A percentile compares a stretch with the other conserved stretches of the same genome.
These are phyloP conservation scores for Luffa acutangula DNA, from an alignment of 306 rosid genomes.

Conservation along the genomic window DNA sequence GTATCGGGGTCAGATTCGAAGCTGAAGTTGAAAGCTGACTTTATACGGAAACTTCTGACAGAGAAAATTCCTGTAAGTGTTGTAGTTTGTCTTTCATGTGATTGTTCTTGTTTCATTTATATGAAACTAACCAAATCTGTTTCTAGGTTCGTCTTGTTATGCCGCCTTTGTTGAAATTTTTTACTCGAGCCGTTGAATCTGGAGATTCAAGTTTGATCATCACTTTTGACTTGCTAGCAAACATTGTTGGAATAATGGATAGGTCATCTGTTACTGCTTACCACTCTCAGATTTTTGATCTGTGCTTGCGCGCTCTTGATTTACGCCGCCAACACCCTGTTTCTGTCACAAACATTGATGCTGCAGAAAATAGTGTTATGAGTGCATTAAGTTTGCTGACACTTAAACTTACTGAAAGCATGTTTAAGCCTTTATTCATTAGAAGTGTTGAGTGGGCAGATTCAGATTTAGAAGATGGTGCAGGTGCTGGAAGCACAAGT, in stretches of 20 bases:
- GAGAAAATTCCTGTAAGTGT: constrained; percentile 76
- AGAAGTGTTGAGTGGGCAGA: constrained; percentile 91
- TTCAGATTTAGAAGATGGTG: constrained; percentile 40
- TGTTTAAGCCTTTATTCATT: constrained; percentile 80
- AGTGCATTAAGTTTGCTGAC: constrained; percentile 51
- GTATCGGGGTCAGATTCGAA: constrained; percentile 42
- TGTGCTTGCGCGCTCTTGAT: constrained; percentile 76
- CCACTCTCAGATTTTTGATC: constrained; percentile 62
- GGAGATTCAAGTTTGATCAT: constrained; percentile 70
- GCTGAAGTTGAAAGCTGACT: constrained; percentile 54
- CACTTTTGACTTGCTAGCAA: constrained; percentile 66
- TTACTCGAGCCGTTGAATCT: constrained; percentile 37
- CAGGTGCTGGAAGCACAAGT: constrained; percentile 25
- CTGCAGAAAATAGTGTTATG: constrained; percentile 51
- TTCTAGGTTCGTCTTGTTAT: constrained; percentile 70
- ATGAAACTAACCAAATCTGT: background rate
- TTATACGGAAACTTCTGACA: constrained; percentile 51
- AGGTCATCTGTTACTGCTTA: constrained; percentile 54
- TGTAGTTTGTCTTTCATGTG: background rate
- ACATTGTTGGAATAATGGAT: constrained; percentile 48
- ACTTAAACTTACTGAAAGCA: constrained; percentile 78
- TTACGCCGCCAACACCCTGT: constrained; percentile 51
- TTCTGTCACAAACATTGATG: constrained; percentile 48
- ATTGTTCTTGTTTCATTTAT: constrained; percentile 1
- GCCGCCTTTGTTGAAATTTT: constrained; percentile 62